Evolutionary conservation across 2,329 filamentous ascomycete genomes (phyloP), one percentile per base, ranked within the genome.

Genomic region (Parafenestella ontariensis): DNA sequence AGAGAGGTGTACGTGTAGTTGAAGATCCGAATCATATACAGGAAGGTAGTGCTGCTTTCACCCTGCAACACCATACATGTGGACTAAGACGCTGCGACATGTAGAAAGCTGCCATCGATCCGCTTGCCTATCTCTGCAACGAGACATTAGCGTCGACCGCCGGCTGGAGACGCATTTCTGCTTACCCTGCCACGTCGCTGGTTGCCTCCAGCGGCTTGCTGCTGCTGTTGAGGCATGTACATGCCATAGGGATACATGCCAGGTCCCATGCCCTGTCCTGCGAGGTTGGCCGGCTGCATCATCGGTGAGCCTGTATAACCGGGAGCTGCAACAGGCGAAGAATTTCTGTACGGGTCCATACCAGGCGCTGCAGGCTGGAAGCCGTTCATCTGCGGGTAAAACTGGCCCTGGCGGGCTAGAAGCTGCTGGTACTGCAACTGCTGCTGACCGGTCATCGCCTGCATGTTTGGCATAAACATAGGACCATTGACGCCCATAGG

Each of bases 381-480:
- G 24, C 72, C 73, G 10, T 79, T 76, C 68, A 84, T 76, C 46
- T 71, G 72, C 2, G 76, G 75, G 56, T 83, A 83, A 50, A 81
- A 77, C 36, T 77, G 79, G 37, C 75, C 54, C 78, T 62, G 81
- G 76, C 53, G 81, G 40, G 82, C 80, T 21, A 85, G 72, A 64
- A 84, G 80, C 66, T 82, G 80, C 62, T 86, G 85, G 62, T 87
- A 87, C 64, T 87, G 85, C 26, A 84, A 68, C 62, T 84, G 70
- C 52, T 83, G 81, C 42, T 78, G 79, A 15, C 73, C 75, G 18
- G 73, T 69, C 58, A 75, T 70, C 10, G 82, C 69, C 37, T 78
- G 76, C 70, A 74, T 73, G 53, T 70, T 70, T 20, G 70, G 71
- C 63, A 77, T 69, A 61, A 68, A 75, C 62, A 75, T 72, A 3